Base-by-base conservation (phyloP, 2,329 filamentous ascomycete species). In the Lecanoromycetidae sp. region DNA sequence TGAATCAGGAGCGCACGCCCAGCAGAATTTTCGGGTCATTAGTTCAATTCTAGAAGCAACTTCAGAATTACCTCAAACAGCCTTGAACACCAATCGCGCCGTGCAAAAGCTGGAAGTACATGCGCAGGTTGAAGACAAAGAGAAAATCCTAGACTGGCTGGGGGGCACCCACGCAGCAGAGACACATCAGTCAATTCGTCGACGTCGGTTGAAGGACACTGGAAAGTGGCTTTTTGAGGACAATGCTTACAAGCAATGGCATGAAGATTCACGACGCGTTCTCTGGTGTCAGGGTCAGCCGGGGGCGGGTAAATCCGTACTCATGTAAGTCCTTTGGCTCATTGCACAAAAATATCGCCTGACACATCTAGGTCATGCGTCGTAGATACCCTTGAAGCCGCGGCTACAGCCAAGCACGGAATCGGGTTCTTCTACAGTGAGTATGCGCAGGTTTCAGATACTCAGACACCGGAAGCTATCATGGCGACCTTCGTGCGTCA, bases 251-350 rank as follows among this genome's bases (percentile, higher is more conserved):
- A 33, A 22, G 41, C 15, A 34, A 23, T 44, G 41, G 41, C 17
- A 23, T 10, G 7, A 33, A 5, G 19, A 19, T 23, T 9, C 22
- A 10, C 13, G 15, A 22, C 26, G n/a, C 8, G 32, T 44, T 9
- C 22, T 44, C 20, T 23, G 26, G 41, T 20, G 26, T 8, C 41
- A 44, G n/a, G 41, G 41, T 33, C 33, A 44, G 17, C 41, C 41
- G 9, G 41, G 41, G 4, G 29, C 32, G 8, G 41, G 41, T 5
- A 44, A 44, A 44, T 44, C 41, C 15, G 19, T 33, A 10, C 13
- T 44, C 5, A 32, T 44, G 41, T 44, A 25, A 22, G 27, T 33
- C 10, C 15, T 13, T 3, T 20, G 8, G 19, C 15, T 20, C 13
- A 29, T 10, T 19, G n/a, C 5, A 19, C n/a, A n/a, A 6, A 3